Evolutionary conservation across 2,329 filamentous ascomycete species (phyloP).

Genomic region (Drechslerella dactyloides): DNA sequence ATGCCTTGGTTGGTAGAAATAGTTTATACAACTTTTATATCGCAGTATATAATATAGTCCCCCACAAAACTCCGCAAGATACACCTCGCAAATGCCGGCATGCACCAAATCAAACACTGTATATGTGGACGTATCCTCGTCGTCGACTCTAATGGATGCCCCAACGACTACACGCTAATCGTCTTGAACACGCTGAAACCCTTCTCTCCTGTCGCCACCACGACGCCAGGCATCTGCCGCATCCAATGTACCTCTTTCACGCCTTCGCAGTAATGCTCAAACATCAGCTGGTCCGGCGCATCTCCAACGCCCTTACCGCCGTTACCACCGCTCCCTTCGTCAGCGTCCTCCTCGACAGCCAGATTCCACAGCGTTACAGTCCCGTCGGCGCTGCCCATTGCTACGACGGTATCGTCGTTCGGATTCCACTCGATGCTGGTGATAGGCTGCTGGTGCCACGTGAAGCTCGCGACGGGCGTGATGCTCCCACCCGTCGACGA

Average conservation of each 20-base stretch:
- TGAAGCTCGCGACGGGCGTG: conserved; percentile 87
- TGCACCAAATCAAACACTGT: too few relatives aligned
- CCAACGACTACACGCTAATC: conserved; percentile 71
- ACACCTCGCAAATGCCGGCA: too few relatives aligned
- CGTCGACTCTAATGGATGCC: too few relatives aligned
- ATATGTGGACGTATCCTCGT: too few relatives aligned
- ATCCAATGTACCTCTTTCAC: conserved; percentile 98
- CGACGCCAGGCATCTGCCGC: conserved; percentile 85
- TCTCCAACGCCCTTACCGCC: conserved; percentile 75
- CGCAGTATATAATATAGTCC: too few relatives aligned
- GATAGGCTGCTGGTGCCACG: conserved; percentile 95
- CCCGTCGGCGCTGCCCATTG: conserved; percentile 89
- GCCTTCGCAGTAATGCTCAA: conserved; percentile 94
- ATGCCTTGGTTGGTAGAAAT: too few relatives aligned
- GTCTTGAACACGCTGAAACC: conserved; percentile 85
- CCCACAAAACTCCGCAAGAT: too few relatives aligned
- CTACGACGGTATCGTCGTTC: conserved; percentile 92
- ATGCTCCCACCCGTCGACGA: conserved; percentile 59
- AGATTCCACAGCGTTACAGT: conserved; percentile 96
- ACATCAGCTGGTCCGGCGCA: conserved; percentile 90
- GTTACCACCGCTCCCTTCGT: conserved; percentile 78
- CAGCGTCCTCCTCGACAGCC: conserved; percentile 93
- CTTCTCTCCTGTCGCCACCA: conserved; percentile 88
- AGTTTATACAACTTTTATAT: too few relatives aligned
- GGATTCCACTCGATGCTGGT: conserved; percentile 98